A percentile compares a stretch with the other conserved stretches of the same genome.
phyloP scores from a whole-genome alignment of 805 yeast species.

The Kuraishia piskuri region DNA sequence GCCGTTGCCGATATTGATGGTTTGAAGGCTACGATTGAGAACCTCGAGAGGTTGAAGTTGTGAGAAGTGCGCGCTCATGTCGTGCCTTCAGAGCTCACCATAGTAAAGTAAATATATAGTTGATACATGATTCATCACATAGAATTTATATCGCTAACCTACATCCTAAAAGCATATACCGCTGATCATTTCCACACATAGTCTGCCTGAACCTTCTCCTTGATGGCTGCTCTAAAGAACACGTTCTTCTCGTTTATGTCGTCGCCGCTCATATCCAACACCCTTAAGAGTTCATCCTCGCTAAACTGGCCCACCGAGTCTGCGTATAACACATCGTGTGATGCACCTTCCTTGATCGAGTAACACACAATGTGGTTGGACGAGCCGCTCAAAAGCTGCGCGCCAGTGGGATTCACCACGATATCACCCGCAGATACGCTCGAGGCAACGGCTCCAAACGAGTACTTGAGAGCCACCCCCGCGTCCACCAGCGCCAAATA shows the following conservation, averaged over 20 bases:
- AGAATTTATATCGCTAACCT: no score
- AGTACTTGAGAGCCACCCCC: slow-evolving; percentile 57
- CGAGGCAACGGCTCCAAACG: slow-evolving; percentile 52
- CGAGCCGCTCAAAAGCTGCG: slow-evolving; percentile 30
- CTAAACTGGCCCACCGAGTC: slow-evolving; percentile 71
- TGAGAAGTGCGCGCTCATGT: slow-evolving; percentile 12
- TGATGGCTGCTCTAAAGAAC: slow-evolving; percentile 37
- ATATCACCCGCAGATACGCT: slow-evolving; percentile 22
- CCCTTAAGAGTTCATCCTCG: slow-evolving; percentile 41
- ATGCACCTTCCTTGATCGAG: slow-evolving; percentile 39
- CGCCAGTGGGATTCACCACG: slow-evolving; percentile 35
- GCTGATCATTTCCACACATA: slow-evolving; percentile 51
- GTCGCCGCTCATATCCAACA: slow-evolving; percentile 42
- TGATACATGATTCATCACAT: no score
- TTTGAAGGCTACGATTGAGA: slow-evolving; percentile 74
- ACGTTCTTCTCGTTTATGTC: slow-evolving; percentile 36
- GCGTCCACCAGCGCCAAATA: slow-evolving; percentile 75
- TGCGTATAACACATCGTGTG: slow-evolving; percentile 49
- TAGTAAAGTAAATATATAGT: no score
- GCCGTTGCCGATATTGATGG: slow-evolving; percentile 85
- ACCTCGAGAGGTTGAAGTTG: slow-evolving; percentile 72
- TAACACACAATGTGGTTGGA: slow-evolving; percentile 66
- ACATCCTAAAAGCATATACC: no score
- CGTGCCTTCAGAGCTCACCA: no score
- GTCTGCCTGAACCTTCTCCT: slow-evolving; percentile 39